Evolutionary conservation across 192 early-diverging fungal species (phyloP).

Genomic region (Gamsiella multidivaricata): DNA sequence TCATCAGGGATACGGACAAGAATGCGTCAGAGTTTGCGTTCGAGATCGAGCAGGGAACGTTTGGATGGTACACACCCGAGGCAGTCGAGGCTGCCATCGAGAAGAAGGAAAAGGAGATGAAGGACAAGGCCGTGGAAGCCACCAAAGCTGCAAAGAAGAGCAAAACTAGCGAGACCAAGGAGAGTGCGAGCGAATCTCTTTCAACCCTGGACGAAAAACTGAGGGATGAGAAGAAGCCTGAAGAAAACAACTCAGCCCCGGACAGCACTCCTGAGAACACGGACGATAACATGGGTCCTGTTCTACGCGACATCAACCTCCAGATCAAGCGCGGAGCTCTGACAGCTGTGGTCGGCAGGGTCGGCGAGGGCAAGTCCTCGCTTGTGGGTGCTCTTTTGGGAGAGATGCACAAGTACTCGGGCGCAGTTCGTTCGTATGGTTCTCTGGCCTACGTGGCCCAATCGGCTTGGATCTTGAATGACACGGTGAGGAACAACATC

Average conservation of each 20-base stretch:
- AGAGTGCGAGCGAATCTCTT: no score
- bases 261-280: background rate
- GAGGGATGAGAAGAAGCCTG: conserved; percentile 2
- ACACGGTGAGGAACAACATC: conserved; percentile 89
- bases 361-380: conserved; percentile 64
- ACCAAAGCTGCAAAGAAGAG: conserved; percentile 9
- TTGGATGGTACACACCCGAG: conserved; percentile 36
- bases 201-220: background rate
- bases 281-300: conserved; percentile 6
- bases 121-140: conserved; percentile 3
- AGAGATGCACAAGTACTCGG: conserved; percentile 53
- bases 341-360: conserved; percentile 57
- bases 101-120: conserved; percentile 17
- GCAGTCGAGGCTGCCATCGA: conserved; percentile 10
- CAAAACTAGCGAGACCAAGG: background rate
- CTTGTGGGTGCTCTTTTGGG: conserved; percentile 56
- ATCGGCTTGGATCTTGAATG: conserved; percentile 93
- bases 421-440: background rate
- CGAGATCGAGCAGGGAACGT: conserved; percentile 26
- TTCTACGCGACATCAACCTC: conserved; percentile 39
- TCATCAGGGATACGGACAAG: conserved; percentile 36
- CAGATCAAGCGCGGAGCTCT: conserved; percentile 53
- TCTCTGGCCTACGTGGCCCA: conserved; percentile 52
- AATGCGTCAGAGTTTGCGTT: conserved; percentile 22
- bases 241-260: background rate